These are phyloP conservation scores for Rhododendron griersonianum DNA, from an alignment of 148 eudicot genomes.

Conservation along the genomic window DNA sequence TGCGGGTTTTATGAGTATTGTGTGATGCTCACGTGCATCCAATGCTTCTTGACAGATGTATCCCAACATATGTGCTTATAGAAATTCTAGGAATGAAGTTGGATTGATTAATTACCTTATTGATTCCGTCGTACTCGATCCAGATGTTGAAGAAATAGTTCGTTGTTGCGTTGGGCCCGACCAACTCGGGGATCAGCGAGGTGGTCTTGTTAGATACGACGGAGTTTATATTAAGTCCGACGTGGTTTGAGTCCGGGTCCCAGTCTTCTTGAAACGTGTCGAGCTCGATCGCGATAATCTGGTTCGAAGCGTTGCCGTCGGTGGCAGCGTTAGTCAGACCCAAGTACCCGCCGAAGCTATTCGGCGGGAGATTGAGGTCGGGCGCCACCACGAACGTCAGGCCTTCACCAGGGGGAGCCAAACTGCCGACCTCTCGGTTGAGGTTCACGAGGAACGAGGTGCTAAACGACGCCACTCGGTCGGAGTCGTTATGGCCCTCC, in stretches of 20 bases:
- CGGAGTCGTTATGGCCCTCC: conserved; percentile 17
- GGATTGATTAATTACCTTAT: conserved; percentile 8
- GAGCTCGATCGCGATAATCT: conserved; percentile 64
- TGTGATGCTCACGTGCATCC: neutral
- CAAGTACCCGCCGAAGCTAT: conserved; percentile 50
- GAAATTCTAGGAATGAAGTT: neutral
- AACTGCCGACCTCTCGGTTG: neutral
- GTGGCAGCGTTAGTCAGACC: conserved; percentile 61
- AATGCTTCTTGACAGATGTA: neutral
- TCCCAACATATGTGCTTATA: neutral
- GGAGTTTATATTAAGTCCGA: conserved; percentile 59
- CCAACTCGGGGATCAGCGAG: conserved; percentile 25
- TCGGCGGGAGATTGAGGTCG: conserved; percentile 20
- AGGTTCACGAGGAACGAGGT: conserved; percentile 60
- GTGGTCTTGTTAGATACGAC: conserved; percentile 35
- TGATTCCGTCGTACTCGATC: conserved; percentile 59
- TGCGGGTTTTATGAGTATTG: neutral
- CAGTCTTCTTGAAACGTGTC: conserved; percentile 51
- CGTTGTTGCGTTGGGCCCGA: neutral
- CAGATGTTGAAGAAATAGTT: conserved; percentile 58
- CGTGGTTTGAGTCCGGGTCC: conserved; percentile 72
- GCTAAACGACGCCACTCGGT: conserved; percentile 51
- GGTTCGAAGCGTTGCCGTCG: conserved; percentile 35
- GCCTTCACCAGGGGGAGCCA: conserved; percentile 47
- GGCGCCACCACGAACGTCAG: conserved; percentile 64